These are phyloP conservation scores for Cordyceps militaris DNA, from an alignment of 2,329 filamentous ascomycete genomes.

Conservation along the genomic window DNA sequence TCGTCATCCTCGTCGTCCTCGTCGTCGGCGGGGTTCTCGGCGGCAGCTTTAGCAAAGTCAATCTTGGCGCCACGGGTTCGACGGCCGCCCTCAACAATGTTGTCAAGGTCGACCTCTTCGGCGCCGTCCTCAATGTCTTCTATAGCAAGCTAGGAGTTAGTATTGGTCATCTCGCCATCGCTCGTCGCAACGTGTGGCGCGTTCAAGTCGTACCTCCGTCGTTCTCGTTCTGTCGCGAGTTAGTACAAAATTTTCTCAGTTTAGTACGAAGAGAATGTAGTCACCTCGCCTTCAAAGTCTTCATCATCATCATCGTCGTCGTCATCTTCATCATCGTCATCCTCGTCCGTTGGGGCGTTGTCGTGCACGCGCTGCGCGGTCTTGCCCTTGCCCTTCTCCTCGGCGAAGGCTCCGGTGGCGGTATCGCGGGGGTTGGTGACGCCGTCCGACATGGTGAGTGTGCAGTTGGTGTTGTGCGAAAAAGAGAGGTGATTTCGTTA, in stretches of 20 bases:
- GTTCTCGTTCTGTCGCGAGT: slow-evolving; percentile 15
- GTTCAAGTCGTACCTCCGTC: slow-evolving; percentile 21
- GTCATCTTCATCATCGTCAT: slow-evolving; percentile 64
- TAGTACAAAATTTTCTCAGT: slow-evolving; percentile 15
- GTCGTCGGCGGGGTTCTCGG: slow-evolving; percentile 66
- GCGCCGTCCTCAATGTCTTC: slow-evolving; percentile 70
- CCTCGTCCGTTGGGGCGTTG: slow-evolving; percentile 66
- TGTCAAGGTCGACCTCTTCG: slow-evolving; percentile 83
- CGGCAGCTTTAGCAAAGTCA: slow-evolving; percentile 85
- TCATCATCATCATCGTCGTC: slow-evolving; percentile 51
- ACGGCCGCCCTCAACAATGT: slow-evolving; percentile 72
- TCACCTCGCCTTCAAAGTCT: slow-evolving; percentile 21
- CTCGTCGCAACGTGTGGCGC: slow-evolving; percentile 10
- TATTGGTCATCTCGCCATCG: background rate
- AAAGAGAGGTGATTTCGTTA: background rate
- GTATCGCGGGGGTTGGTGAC: slow-evolving; percentile 40
- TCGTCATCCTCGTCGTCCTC: slow-evolving; percentile 76
- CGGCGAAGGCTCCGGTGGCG: slow-evolving; percentile 35
- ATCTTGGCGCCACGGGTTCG: slow-evolving; percentile 90
- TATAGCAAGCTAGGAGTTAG: slow-evolving; percentile 5
- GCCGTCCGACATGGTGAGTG: slow-evolving; percentile 42
- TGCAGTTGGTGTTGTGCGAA: background rate
- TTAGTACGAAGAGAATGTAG: background rate
- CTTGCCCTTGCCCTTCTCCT: slow-evolving; percentile 87
- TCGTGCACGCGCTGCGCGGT: slow-evolving; percentile 44